A percentile compares a stretch with the other conserved stretches of the same genome.
These are phyloP conservation scores for Yamadazyma sp. DNA, from an alignment of 1,139 yeast genomes.

Conservation along the genomic window DNA sequence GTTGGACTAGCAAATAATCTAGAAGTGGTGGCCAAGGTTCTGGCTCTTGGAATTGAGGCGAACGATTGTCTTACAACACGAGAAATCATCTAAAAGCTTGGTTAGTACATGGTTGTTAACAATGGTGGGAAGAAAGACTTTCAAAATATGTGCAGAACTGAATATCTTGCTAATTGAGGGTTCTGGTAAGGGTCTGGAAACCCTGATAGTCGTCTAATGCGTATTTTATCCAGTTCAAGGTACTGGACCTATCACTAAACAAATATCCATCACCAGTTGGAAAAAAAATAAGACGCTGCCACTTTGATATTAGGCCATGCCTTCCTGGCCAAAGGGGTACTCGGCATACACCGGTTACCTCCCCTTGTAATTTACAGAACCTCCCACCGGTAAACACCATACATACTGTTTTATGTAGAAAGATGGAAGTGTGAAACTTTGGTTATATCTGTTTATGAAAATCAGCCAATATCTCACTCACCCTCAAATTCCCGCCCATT, in stretches of 20 bases:
- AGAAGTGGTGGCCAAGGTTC: conserved; percentile 10
- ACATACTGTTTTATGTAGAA: conserved; percentile 2
- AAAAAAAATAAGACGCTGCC: not conserved
- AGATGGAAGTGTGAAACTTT: not conserved
- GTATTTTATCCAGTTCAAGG: not conserved
- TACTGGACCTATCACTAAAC: not conserved
- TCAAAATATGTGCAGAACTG: not conserved
- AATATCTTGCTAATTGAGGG: too few species aligned
- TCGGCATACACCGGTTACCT: too few species aligned
- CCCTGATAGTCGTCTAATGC: too few species aligned
- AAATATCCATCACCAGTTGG: not conserved
- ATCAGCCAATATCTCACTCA: conserved; percentile 4
- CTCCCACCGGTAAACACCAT: not conserved
- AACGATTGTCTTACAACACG: conserved; percentile 15
- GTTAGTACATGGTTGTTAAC: not conserved
- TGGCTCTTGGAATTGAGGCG: conserved; percentile 9
- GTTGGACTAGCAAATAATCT: conserved; percentile 22
- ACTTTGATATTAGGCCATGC: not conserved
- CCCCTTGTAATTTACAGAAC: too few species aligned
- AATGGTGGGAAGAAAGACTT: not conserved
- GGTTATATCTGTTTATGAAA: conserved; percentile 4
- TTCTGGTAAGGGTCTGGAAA: too few species aligned
- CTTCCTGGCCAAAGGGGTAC: too few species aligned
- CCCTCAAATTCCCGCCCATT: not conserved
- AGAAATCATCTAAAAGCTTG: conserved; percentile 13